A percentile compares a stretch with the other conserved stretches of the same genome.
phyloP scores from a whole-genome alignment of 106 monocot genomes.

The Phalaenopsis aphrodite region DNA sequence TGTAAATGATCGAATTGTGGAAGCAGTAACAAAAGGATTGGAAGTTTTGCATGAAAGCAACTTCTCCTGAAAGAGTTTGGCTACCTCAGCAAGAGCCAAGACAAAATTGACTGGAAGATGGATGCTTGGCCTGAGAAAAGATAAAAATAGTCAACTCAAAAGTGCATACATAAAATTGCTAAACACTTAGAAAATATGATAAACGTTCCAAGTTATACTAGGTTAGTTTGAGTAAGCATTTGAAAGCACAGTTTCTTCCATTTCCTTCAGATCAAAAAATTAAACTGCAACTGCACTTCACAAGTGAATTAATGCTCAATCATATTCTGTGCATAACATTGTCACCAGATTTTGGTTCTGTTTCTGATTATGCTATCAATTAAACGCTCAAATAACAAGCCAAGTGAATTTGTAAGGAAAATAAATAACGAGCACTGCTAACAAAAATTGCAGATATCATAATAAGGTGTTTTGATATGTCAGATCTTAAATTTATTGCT shows the following conservation, averaged over 20 bases:
- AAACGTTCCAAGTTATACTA: not conserved
- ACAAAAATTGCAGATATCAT: not conserved
- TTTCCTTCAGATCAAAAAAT: not conserved
- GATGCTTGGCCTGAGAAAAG: conserved; percentile 55
- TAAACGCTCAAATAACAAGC: not conserved
- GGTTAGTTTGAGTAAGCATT: not conserved
- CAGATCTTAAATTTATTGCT: not conserved
- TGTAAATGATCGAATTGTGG: conserved; percentile 30
- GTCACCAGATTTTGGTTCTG: not conserved
- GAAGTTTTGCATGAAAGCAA: conserved; percentile 16
- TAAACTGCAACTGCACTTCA: not conserved
- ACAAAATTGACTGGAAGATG: conserved; percentile 51
- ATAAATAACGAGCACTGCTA: no score
- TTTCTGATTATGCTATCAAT: not conserved
- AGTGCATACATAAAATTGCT: conserved; percentile 7
- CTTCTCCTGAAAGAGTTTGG: conserved; percentile 28
- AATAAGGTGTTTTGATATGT: not conserved
- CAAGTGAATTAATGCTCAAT: not conserved
- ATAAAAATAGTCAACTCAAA: not conserved
- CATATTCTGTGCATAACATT: not conserved
- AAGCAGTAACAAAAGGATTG: conserved; percentile 21
- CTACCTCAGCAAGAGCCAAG: conserved; percentile 21
- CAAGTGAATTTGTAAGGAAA: not conserved
- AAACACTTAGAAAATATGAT: not conserved
- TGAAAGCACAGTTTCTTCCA: not conserved